Base-by-base conservation (phyloP, 2,329 filamentous ascomycete species). In the Paecilomyces dactylethromorphus region DNA sequence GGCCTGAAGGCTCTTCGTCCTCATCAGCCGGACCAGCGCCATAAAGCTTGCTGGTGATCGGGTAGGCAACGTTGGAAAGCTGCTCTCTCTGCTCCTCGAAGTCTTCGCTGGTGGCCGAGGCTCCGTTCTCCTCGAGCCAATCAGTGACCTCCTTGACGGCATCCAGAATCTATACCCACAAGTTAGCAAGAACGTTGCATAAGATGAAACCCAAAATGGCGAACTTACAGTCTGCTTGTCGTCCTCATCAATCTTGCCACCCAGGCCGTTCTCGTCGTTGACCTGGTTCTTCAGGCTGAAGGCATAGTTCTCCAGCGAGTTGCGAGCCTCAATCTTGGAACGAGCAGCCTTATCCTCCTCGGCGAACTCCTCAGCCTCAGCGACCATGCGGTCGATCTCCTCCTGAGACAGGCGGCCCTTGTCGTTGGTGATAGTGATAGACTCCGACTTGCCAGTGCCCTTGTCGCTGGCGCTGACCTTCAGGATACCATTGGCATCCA, bases 81-180 rank as follows among this genome's bases (percentile, higher is more conserved):
- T 97, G 97, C 89, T 99, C 93, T 84, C 95, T 96, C 84, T 97
- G 93, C 86, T 99, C 94, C 79, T 97, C 92, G 71, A 97, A 97
- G 82, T 97, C 94, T 82, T 97, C 93, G 60, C 91, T 84, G 67
- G 83, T 86, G 64, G 94, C 94, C 56, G 89, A 88, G 66, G 88
- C 86, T 66, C 86, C 90, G 80, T 97, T 95, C 85, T 96, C 91
- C 69, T 97, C 92, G 61, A 99, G 88, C 94, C 94, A 99, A 77
- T 97, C 92, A 69, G 88, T 88, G 64, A 91, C 83, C 83, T 99
- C 94, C 89, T 97, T 97, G 81, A 99, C 87, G 64, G 94, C 94
- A 66, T 97, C 92, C 65, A 96, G 81, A 69, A 99, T 87, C 85
- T 88, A 56, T 31, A 56, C 60, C 22, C 5, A 50, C 18, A 35